Evolutionary conservation across 306 rosid genomes (phyloP), one percentile per base, ranked within the genome.

Genomic region (Gynostemma pentaphyllum): DNA sequence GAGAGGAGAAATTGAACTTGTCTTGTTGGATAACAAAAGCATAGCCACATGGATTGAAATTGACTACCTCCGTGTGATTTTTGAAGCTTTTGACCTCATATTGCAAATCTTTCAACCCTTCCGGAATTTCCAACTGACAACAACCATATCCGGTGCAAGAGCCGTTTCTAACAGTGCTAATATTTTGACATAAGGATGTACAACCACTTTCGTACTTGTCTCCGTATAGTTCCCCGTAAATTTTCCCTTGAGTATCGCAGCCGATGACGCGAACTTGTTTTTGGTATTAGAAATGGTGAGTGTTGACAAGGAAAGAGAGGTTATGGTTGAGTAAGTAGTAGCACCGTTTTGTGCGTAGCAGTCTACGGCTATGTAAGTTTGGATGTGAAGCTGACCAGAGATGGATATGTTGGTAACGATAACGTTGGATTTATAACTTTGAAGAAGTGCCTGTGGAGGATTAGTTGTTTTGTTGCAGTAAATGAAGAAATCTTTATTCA

Each of bases 51-150:
- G n/a, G n/a, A n/a, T n/a, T n/a, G n/a, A n/a, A n/a, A n/a, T n/a
- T n/a, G n/a, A n/a, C n/a, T n/a, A n/a, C n/a, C n/a, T n/a, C n/a
- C n/a, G n/a, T n/a, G n/a, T n/a, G n/a, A n/a, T n/a, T n/a, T n/a
- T n/a, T n/a, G n/a, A n/a, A n/a, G n/a, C n/a, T n/a, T 0, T 0
- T 0, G 4, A 61, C 45, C 8, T 0, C 0, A 5, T 42, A 10
- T 0, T 0, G 0, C 7, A 73, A 21, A 6, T 0, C 4, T 0
- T 21, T 54, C 4, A 70, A 5, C 2, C 71, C 71, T 0, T 32
- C 10, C 0, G 80, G 74, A 13, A 83, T 55, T 0, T 24, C 0
- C n/a, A 64, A 32, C 49, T 73, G 67, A n/a, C n/a, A n/a, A n/a
- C n/a, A n/a, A n/a, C n/a, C n/a, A n/a, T n/a, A n/a, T n/a, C n/a